Percentiles rank a stretch among this genome's conserved stretches.
Conservation (phyloP, 352 stramenopile genomes). For the Pythium insidiosum region DNA sequence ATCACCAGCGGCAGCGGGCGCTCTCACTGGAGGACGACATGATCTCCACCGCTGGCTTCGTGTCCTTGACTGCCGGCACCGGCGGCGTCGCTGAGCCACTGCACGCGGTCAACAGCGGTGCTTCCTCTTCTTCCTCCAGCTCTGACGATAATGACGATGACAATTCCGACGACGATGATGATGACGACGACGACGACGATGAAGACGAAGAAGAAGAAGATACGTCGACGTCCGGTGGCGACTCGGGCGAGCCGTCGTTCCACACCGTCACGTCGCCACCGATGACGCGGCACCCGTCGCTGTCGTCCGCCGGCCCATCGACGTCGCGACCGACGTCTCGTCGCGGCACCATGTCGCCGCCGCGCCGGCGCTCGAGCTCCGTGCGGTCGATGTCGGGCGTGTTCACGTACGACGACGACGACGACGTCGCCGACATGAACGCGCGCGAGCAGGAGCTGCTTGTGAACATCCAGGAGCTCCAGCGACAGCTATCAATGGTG, state of each 20-base stretch:
- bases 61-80: not conserved
- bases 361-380: constrained; percentile 2
- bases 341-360: not conserved
- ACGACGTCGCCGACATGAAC: constrained; percentile 68
- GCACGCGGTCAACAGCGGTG: not conserved
- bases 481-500: constrained; percentile 83
- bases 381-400: constrained; percentile 11
- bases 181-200: no score
- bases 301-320: not conserved
- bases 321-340: not conserved
- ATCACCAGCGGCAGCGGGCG: constrained; percentile 3
- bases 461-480: constrained; percentile 88
- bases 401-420: constrained; percentile 47
- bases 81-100: constrained; percentile 1
- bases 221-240: not conserved
- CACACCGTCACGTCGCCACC: no score
- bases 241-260: not conserved
- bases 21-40: constrained; percentile 9
- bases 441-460: constrained; percentile 83
- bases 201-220: not conserved
- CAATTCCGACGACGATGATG: constrained; percentile 2
- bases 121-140: no score
- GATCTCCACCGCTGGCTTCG: constrained; percentile 4
- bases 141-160: not conserved
- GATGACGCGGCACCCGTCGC: no score